A percentile compares a stretch with the other conserved stretches of the same genome.
phyloP scores from a whole-genome alignment of 176 grass and related monocot species.

The Otatea glauca region DNA sequence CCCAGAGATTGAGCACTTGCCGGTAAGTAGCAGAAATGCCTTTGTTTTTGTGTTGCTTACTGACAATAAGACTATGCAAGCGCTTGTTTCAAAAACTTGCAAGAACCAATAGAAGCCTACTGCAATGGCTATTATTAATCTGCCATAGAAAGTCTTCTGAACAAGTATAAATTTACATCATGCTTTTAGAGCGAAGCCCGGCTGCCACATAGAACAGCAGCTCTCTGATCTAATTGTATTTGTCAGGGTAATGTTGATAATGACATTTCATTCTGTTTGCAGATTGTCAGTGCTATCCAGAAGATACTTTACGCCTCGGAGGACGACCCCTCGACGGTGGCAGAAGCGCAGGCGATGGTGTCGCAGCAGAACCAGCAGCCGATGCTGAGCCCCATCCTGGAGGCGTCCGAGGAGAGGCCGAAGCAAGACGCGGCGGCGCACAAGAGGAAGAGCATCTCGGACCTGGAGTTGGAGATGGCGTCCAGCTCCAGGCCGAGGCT shows the following conservation, averaged over 20 bases:
- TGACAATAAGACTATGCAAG: too few relatives aligned
- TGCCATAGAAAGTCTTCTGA: constrained; percentile 1
- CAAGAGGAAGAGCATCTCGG: constrained; percentile 83
- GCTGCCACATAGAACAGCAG: neutral
- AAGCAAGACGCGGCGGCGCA: constrained; percentile 47
- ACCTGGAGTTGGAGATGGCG: constrained; percentile 66
- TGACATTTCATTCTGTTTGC: constrained; percentile 17
- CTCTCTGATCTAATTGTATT: neutral
- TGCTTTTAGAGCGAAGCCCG: neutral
- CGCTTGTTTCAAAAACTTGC: neutral
- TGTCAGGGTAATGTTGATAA: neutral
- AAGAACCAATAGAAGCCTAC: neutral
- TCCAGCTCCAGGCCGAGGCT: constrained; percentile 75
- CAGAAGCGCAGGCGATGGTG: constrained; percentile 68
- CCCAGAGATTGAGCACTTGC: constrained; percentile 64
- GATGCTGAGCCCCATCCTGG: constrained; percentile 69
- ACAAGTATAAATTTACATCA: neutral
- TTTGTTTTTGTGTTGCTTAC: neutral
- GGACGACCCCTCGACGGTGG: constrained; percentile 45
- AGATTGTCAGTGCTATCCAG: constrained; percentile 70
- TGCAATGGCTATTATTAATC: neutral
- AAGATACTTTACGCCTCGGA: constrained; percentile 81
- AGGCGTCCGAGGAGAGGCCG: constrained; percentile 65
- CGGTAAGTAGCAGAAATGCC: constrained; percentile 51
- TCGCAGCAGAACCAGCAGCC: constrained; percentile 47